Conservation (phyloP, 805 yeast species). For the Metschnikowia proteae region DNA sequence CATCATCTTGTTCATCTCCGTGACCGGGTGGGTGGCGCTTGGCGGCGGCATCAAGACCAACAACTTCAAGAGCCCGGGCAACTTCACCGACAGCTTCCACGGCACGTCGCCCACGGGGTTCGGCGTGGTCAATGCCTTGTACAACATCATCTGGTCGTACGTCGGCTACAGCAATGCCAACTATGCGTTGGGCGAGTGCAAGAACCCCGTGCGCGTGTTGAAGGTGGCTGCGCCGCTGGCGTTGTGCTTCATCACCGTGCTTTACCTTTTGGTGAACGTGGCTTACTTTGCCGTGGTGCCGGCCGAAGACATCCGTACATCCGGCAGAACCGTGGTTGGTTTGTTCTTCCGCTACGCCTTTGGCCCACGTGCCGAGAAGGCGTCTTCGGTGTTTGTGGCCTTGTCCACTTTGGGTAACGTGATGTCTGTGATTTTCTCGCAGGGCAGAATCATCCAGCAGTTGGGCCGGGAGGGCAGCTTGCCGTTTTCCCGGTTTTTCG, state of each 20-base stretch:
- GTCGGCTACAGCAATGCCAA: constrained; percentile 82
- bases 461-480: constrained; percentile 78
- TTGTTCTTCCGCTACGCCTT: constrained; percentile 70
- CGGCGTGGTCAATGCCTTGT: constrained; percentile 70
- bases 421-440: constrained; percentile 73
- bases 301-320: constrained; percentile 50
- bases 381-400: constrained; percentile 77
- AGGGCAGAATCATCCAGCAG: constrained; percentile 76
- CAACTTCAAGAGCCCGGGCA: constrained; percentile 50
- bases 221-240: constrained; percentile 75
- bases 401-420: constrained; percentile 80
- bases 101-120: constrained; percentile 57
- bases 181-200: constrained; percentile 77
- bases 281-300: constrained; percentile 84
- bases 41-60: constrained; percentile 61
- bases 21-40: constrained; percentile 81
- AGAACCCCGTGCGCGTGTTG: constrained; percentile 66
- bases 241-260: constrained; percentile 52
- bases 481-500: constrained; percentile 70
- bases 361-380: constrained; percentile 64
- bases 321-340: constrained; percentile 74
- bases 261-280: constrained; percentile 73
- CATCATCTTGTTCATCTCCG: constrained; percentile 64
- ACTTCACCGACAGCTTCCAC: constrained; percentile 55
- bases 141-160: constrained; percentile 81